A percentile compares a stretch with the other conserved stretches of the same genome.
Evolutionary conservation across 768 basidiomycete species (phyloP).

Genomic region (Tricholoma saponaceum): DNA sequence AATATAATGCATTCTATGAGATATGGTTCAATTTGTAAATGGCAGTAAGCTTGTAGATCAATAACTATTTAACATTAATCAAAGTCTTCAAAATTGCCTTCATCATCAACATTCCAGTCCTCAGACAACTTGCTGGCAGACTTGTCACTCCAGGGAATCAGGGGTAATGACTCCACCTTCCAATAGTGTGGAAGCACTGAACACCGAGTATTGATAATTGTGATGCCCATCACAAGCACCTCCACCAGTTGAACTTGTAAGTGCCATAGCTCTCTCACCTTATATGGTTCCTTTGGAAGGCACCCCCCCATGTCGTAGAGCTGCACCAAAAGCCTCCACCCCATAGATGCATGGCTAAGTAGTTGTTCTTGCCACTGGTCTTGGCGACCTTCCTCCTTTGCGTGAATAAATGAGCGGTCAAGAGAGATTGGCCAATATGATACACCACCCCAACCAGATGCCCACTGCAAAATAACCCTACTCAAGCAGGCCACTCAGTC

Average conservation of each 20-base stretch:
- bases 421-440: not conserved
- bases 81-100: not conserved
- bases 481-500: not conserved
- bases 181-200: not conserved
- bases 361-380: conserved; percentile 1
- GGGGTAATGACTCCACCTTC: not conserved
- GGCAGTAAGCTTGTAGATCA: not conserved
- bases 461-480: not conserved
- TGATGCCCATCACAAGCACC: conserved; percentile 1
- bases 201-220: not conserved
- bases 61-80: not conserved
- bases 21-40: not conserved
- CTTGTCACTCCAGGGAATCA: not conserved
- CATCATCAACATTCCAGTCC: not conserved
- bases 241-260: conserved; percentile 1
- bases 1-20: not conserved
- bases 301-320: not conserved
- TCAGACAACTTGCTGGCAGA: not conserved
- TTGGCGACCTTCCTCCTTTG: not conserved
- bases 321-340: not conserved
- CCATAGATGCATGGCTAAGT: conserved; percentile 1
- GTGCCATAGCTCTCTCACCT: conserved; percentile 1
- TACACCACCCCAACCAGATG: not conserved
- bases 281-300: conserved; percentile 2
- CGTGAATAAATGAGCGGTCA: not conserved